Base-by-base conservation (phyloP, 768 basidiomycete species). In the Amanita rimosa region DNA sequence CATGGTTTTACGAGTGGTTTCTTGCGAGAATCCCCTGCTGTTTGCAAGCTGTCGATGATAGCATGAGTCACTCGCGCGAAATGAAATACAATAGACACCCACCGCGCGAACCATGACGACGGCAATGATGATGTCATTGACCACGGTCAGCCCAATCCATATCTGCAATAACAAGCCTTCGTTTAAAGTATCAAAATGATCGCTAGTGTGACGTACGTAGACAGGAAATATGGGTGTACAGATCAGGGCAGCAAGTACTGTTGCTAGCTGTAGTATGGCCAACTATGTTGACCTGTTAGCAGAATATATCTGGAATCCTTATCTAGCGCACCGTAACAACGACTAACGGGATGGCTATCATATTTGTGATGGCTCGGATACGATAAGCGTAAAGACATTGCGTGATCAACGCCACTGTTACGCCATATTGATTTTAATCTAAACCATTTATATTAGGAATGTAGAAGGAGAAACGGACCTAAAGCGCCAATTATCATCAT, bases 61-160 rank as follows among this genome's bases (percentile, higher is more conserved):
- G 4, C 2, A 11, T 48, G 2, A 24, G 21, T 53, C 4, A 41
- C 6, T n/a, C 9, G 13, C 3, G 5, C 13, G 4, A 13, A 9
- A 33, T 13, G 16, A 8, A 7, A 19, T 13, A 22, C 14, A 14
- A 27, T 34, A 5, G 8, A 17, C 3, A 14, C 64, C 53, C 44
- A 61, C 67, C 53, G 61, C 66, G 50, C 55, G 65, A 5, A 59
- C 54, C 62, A 64, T 67, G 22, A 54, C 57, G 13, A 51, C 54
- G 0, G 62, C 65, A 36, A 68, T 66, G 7, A 56, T 17, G 1
- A 62, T 46, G 46, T 68, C 67, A 29, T 65, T 65, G 1, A 61
- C 31, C 6, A 65, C 63, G 8, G 59, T 62, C 27, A 55, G 52
- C n/a, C 60, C 60, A 49, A 64, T 61, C 67, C 67, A 68, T 19